Conservation (phyloP, 2,329 filamentous ascomycete genomes). For the Penicillium paneum region DNA sequence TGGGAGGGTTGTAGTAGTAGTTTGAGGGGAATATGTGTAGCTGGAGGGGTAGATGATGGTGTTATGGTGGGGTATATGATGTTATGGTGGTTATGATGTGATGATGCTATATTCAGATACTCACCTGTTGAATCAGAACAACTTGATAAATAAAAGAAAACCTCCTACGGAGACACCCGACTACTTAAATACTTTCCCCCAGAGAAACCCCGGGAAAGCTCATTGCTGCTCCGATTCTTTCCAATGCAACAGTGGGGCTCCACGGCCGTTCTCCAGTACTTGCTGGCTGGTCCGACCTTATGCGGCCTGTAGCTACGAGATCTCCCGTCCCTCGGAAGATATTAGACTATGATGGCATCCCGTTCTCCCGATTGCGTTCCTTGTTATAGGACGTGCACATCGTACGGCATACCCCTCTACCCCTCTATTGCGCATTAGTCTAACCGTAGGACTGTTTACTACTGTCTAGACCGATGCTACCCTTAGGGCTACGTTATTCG, state of each 20-base stretch:
- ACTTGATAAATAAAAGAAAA: constrained; percentile 6
- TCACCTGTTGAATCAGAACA: constrained; percentile 19
- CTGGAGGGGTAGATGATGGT: constrained; percentile 11
- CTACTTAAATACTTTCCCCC: constrained; percentile 22
- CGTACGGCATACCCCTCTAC: constrained; percentile 2
- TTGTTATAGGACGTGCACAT: background rate
- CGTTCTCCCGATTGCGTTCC: background rate
- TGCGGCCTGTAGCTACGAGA: constrained; percentile 32
- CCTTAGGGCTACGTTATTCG: background rate
- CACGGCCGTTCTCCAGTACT: constrained; percentile 23
- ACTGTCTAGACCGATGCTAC: background rate
- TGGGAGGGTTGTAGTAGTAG: constrained; percentile 9
- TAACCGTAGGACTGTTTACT: background rate
- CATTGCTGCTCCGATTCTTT: constrained; percentile 38
- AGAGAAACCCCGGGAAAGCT: constrained; percentile 27
- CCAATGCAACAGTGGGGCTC: constrained; percentile 38
- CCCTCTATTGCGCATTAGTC: background rate
- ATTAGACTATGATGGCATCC: constrained; percentile 16
- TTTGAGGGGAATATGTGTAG: background rate
- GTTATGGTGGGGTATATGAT: constrained; percentile 21
- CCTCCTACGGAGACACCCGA: constrained; percentile 19
- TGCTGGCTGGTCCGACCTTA: constrained; percentile 31
- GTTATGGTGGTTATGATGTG: constrained; percentile 1
- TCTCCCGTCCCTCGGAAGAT: constrained; percentile 39
- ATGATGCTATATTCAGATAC: constrained; percentile 7